A percentile compares a stretch with the other conserved stretches of the same genome.
phyloP scores from a whole-genome alignment of 345 rosid species.

The Lepidium didymum region DNA sequence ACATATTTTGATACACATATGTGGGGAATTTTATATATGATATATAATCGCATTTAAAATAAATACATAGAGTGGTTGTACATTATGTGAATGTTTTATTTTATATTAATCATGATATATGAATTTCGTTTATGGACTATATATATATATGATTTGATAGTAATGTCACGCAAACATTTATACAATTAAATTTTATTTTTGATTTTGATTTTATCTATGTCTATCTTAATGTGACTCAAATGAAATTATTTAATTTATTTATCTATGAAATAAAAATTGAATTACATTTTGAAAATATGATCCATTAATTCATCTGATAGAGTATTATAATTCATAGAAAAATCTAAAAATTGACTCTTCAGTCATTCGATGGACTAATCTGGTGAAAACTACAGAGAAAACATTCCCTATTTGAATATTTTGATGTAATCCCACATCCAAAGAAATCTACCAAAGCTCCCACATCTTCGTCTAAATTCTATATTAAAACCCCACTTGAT shows the following conservation, averaged over 20 bases:
- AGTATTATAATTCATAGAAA: not conserved
- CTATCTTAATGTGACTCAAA: not conserved
- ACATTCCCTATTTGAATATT: not conserved
- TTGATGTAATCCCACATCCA: not conserved
- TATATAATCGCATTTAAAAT: not conserved
- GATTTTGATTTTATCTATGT: not conserved
- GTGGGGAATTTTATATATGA: not conserved
- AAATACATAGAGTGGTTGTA: not conserved
- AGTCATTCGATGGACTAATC: too few species aligned
- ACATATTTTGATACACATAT: not conserved
- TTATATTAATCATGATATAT: not conserved
- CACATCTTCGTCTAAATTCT: conserved; percentile 2
- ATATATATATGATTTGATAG: too few species aligned
- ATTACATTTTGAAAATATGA: too few species aligned
- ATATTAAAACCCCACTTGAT: not conserved
- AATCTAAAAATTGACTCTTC: conserved; percentile 7
- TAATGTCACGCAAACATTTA: not conserved
- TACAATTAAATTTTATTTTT: not conserved
- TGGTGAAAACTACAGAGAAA: not conserved
- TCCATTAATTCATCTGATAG: too few species aligned
- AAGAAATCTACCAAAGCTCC: not conserved
- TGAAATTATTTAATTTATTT: too few species aligned
- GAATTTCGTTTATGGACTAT: not conserved
- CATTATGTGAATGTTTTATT: not conserved
- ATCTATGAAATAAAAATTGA: too few species aligned